Conservation (phyloP, 148 eudicot genomes). For the Silene uniflora region DNA sequence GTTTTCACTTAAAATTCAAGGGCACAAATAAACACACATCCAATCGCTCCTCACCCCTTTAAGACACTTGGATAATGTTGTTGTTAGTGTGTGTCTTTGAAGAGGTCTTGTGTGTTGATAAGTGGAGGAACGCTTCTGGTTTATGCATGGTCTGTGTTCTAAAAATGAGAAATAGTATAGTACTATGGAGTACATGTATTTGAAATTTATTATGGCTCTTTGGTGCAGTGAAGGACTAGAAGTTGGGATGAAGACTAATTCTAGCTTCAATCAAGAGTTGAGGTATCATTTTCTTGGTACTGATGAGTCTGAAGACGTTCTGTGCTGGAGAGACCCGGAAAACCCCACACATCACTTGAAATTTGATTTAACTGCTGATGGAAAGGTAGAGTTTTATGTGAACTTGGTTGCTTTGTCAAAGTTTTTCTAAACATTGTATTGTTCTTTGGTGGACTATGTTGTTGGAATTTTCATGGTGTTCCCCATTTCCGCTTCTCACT, state of each 20-base stretch:
- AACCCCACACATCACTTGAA: constrained; percentile 60
- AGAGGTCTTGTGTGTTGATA: neutral
- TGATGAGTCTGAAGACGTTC: constrained; percentile 82
- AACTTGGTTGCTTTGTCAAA: neutral
- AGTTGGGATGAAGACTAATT: constrained; percentile 79
- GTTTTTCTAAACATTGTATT: neutral
- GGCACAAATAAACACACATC: neutral
- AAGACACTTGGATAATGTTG: neutral
- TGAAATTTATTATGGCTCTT: constrained; percentile 3
- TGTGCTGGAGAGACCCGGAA: constrained; percentile 86
- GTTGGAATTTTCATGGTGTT: neutral
- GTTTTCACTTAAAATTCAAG: neutral
- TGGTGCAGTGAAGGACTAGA: constrained; percentile 66
- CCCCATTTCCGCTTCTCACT: constrained; percentile 9
- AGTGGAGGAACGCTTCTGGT: neutral
- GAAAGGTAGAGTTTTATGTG: constrained; percentile 50
- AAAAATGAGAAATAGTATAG: neutral
- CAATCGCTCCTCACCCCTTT: neutral
- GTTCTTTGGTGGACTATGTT: neutral
- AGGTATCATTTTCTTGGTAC: constrained; percentile 91
- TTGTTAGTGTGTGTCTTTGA: neutral
- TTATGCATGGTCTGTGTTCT: neutral
- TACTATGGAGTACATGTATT: neutral
- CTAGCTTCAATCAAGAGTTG: constrained; percentile 63
- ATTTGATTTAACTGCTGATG: constrained; percentile 69